Evolutionary conservation across 2,329 filamentous ascomycete species (phyloP).

Genomic region (Ophiostoma triangulosporum): DNA sequence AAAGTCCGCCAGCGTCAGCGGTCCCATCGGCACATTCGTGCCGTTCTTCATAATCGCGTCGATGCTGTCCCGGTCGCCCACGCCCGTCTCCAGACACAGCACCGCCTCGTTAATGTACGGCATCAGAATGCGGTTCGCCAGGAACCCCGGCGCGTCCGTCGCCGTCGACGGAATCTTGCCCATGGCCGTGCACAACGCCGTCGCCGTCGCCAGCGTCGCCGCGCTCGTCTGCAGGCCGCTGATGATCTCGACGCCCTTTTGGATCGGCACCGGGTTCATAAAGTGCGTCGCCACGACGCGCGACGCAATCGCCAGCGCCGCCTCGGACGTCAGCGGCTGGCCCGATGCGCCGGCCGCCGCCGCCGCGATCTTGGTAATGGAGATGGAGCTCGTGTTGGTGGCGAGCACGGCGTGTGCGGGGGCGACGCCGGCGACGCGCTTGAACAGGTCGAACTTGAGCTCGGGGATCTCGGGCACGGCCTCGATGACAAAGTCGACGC

Average conservation of each 20-base stretch:
- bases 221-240: constrained; percentile 81
- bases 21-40: constrained; percentile 97
- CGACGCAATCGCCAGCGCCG: constrained; percentile 57
- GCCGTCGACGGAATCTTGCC: constrained; percentile 83
- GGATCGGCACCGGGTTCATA: constrained; percentile 96
- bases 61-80: constrained; percentile 81
- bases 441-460: constrained; percentile 81
- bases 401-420: constrained; percentile 79
- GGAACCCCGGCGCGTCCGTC: constrained; percentile 81
- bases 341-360: constrained; percentile 41
- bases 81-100: constrained; percentile 86
- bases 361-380: constrained; percentile 89
- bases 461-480: constrained; percentile 85
- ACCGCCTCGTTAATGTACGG: constrained; percentile 98
- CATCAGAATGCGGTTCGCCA: constrained; percentile 96
- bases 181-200: constrained; percentile 81
- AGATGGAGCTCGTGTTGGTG: constrained; percentile 98
- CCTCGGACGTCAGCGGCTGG: constrained; percentile 1
- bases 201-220: constrained; percentile 65
- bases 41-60: constrained; percentile 99
- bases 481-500: constrained; percentile 95
- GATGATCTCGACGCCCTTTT: constrained; percentile 97
- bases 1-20: constrained; percentile 85
- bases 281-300: constrained; percentile 94
- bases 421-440: constrained; percentile 66